phyloP scores from a whole-genome alignment of 2,329 filamentous ascomycete genomes.

The Exutisphaerella laricina region DNA sequence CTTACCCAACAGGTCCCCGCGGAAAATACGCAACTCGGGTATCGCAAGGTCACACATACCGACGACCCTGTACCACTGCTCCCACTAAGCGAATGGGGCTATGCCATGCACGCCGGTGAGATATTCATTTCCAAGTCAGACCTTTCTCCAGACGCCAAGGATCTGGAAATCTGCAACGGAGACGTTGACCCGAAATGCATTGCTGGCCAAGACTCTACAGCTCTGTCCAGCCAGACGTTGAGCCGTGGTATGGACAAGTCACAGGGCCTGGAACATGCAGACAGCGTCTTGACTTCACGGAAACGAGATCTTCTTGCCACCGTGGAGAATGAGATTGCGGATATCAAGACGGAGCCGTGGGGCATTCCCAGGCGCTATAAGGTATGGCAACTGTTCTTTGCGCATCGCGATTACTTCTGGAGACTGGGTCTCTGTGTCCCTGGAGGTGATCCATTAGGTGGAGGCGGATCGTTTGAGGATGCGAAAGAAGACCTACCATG shows the following conservation, averaged over 20 bases:
- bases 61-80: constrained; percentile 86
- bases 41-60: constrained; percentile 76
- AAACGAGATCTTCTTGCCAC: constrained; percentile 23
- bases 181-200: constrained; percentile 68
- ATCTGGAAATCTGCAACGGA: constrained; percentile 68
- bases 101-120: constrained; percentile 76
- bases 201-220: constrained; percentile 49
- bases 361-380: constrained; percentile 55
- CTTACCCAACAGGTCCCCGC: constrained; percentile 6
- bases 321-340: constrained; percentile 29
- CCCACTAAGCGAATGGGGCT: constrained; percentile 84
- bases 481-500: constrained; percentile 29
- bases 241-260: neutral
- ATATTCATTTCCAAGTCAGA: constrained; percentile 71
- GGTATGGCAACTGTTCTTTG: constrained; percentile 89
- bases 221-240: neutral
- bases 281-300: neutral
- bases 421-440: constrained; percentile 83
- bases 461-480: constrained; percentile 22
- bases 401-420: constrained; percentile 97
- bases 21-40: constrained; percentile 37
- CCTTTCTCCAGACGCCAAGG: constrained; percentile 61
- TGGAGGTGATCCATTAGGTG: constrained; percentile 29
- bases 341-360: constrained; percentile 30
- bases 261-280: neutral